These are phyloP conservation scores for Zygosaccharomyces kombuchaensis DNA, from an alignment of 805 yeast species.

Conservation along the genomic window DNA sequence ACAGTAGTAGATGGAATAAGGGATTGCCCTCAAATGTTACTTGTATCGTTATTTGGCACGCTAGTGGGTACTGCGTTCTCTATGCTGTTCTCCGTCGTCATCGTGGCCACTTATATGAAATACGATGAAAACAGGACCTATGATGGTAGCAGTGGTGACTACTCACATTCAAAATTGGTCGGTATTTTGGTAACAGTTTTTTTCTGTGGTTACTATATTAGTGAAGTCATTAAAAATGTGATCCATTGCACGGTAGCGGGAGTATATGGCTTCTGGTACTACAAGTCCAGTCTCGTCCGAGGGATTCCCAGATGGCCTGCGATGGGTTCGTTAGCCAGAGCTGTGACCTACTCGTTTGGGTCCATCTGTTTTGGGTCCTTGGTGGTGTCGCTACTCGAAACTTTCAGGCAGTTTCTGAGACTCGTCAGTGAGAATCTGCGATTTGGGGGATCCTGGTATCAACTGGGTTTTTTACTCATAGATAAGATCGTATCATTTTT, in stretches of 20 bases:
- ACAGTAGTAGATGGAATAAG: constrained; percentile 76
- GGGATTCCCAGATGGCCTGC: constrained; percentile 80
- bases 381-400: constrained; percentile 66
- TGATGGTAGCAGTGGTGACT: constrained; percentile 49
- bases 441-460: constrained; percentile 45
- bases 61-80: constrained; percentile 58
- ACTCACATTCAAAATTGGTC: constrained; percentile 57
- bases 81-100: constrained; percentile 57
- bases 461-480: constrained; percentile 48
- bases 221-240: constrained; percentile 77
- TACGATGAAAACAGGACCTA: constrained; percentile 55
- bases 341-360: constrained; percentile 83
- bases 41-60: constrained; percentile 58
- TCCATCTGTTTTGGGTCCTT: constrained; percentile 83
- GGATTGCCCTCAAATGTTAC: constrained; percentile 62
- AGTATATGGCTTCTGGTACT: constrained; percentile 89
- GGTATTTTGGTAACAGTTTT: constrained; percentile 70
- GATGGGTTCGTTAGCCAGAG: constrained; percentile 71
- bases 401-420: constrained; percentile 52
- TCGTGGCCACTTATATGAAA: constrained; percentile 75
- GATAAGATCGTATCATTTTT: constrained; percentile 59
- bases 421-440: constrained; percentile 42
- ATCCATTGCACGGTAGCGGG: constrained; percentile 81
- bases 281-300: constrained; percentile 66
- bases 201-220: constrained; percentile 77